Conservation (phyloP, 108 stramenopile species). For the Pseudonitzschia delicatissima region DNA sequence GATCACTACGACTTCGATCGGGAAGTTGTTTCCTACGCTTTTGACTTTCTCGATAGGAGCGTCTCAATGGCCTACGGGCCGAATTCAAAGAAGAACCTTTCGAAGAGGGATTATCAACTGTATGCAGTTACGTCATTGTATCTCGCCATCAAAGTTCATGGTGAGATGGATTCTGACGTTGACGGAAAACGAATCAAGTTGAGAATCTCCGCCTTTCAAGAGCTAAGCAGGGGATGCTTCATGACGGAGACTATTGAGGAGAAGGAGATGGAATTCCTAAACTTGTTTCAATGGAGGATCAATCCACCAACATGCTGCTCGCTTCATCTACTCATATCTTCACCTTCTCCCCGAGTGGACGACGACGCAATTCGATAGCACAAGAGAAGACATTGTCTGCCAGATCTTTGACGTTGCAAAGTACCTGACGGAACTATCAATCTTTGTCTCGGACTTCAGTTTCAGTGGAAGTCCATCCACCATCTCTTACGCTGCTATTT, state of each 20-base stretch:
- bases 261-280: constrained; percentile 52
- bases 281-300: constrained; percentile 45
- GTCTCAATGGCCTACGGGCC: constrained; percentile 20
- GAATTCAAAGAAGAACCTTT: constrained; percentile 5
- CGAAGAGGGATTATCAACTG: constrained; percentile 45
- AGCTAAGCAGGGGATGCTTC: constrained; percentile 73
- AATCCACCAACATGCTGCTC: constrained; percentile 52
- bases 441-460: constrained; percentile 37
- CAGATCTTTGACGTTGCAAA: constrained; percentile 38
- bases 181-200: constrained; percentile 39
- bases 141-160: constrained; percentile 68
- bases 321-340: constrained; percentile 36
- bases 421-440: constrained; percentile 56
- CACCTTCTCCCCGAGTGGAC: constrained; percentile 35
- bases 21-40: constrained; percentile 56
- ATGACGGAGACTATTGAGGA: constrained; percentile 50
- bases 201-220: constrained; percentile 52
- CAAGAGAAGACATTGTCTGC: constrained; percentile 5
- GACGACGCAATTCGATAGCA: neutral
- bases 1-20: constrained; percentile 68
- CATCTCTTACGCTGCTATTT: constrained; percentile 57
- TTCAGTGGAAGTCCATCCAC: constrained; percentile 39
- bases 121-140: constrained; percentile 60
- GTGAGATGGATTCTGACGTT: constrained; percentile 37
- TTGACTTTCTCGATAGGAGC: constrained; percentile 55